Conservation (phyloP, 2,329 filamentous ascomycete genomes). For the Stemphylium beticola region DNA sequence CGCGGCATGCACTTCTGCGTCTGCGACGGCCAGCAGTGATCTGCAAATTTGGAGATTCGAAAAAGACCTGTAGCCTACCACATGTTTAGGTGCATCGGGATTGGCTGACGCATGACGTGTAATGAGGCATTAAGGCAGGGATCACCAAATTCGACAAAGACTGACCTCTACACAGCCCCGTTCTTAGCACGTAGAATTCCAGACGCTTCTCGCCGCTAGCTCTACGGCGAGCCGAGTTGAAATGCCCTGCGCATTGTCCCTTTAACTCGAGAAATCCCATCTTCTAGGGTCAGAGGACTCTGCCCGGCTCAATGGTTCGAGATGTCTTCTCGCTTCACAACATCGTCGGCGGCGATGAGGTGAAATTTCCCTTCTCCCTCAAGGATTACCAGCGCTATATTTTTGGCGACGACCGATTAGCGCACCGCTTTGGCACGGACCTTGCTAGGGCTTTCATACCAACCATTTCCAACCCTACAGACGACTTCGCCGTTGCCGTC, state of each 20-base stretch:
- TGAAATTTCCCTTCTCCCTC: conserved; percentile 27
- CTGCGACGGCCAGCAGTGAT: neutral
- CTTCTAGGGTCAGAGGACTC: neutral
- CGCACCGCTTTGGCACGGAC: conserved; percentile 32
- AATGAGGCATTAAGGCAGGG: conserved; percentile 16
- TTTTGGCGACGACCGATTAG: conserved; percentile 35
- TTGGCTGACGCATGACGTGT: conserved; percentile 10
- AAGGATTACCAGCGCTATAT: conserved; percentile 33
- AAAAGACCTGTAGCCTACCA: neutral
- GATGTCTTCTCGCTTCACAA: conserved; percentile 30
- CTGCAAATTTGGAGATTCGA: neutral
- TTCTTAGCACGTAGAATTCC: conserved; percentile 17
- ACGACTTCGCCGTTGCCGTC: conserved; percentile 31
- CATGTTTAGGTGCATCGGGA: neutral
- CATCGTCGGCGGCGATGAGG: conserved; percentile 17
- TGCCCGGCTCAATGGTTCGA: conserved; percentile 25
- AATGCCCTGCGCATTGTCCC: conserved; percentile 18
- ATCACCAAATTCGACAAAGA: conserved; percentile 2
- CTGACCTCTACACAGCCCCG: conserved; percentile 23
- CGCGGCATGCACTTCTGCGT: conserved; percentile 3
- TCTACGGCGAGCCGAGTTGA: conserved; percentile 15
- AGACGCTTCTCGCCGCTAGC: conserved; percentile 20
- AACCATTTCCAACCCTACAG: conserved; percentile 19
- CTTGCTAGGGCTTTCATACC: conserved; percentile 34
- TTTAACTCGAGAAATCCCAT: conserved; percentile 1